Conservation (phyloP, 352 stramenopile species). For the Salisapilia sapeloensis region DNA sequence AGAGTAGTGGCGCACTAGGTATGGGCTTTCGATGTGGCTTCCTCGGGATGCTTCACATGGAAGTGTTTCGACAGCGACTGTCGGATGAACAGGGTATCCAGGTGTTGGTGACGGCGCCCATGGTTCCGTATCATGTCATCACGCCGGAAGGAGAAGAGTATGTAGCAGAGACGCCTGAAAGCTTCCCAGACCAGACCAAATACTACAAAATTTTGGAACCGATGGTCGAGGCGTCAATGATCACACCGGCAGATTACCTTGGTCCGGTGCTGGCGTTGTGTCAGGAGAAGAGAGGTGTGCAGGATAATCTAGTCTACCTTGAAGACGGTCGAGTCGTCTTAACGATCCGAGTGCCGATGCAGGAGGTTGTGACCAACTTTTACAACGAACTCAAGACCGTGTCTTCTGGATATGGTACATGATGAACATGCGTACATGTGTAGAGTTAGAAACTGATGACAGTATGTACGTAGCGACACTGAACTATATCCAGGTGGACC, state of each 20-base stretch:
- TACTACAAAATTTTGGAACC: constrained; percentile 87
- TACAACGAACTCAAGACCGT: constrained; percentile 97
- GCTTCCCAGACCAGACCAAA: constrained; percentile 70
- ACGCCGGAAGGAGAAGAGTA: constrained; percentile 19
- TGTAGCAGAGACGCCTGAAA: constrained; percentile 54
- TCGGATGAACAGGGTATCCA: constrained; percentile 95
- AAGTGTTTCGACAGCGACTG: constrained; percentile 97
- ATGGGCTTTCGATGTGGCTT: constrained; percentile 96
- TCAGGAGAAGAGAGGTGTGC: constrained; percentile 79
- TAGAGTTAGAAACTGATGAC: not conserved
- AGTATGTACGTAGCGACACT: constrained; percentile 43
- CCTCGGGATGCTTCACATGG: constrained; percentile 95
- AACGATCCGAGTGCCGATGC: constrained; percentile 91
- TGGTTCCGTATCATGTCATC: constrained; percentile 94
- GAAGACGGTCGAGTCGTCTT: constrained; percentile 92
- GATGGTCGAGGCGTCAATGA: constrained; percentile 93
- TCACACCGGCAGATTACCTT: constrained; percentile 91
- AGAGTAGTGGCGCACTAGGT: constrained; percentile 88
- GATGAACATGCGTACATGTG: not conserved
- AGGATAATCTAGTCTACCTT: constrained; percentile 89
- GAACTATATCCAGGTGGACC: constrained; percentile 88
- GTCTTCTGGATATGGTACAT: constrained; percentile 87
- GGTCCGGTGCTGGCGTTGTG: constrained; percentile 90
- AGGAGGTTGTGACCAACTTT: constrained; percentile 99
- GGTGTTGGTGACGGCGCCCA: constrained; percentile 95